Evolutionary conservation across 1,284 basidiomycete genomes (phyloP).

Genomic region (Pascua sp.): DNA sequence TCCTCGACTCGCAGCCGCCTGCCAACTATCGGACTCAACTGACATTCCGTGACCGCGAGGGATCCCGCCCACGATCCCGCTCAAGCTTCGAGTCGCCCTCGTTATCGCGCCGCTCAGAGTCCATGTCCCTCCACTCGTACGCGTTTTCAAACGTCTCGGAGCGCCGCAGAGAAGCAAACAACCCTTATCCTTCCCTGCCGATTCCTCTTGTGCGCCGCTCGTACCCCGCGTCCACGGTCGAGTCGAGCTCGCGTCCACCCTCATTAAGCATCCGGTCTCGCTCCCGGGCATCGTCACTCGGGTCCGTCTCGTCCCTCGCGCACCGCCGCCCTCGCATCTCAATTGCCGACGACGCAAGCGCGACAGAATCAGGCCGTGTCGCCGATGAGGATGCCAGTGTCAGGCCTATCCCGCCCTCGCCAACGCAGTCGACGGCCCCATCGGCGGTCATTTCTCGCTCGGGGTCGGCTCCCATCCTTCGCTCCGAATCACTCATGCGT

Average conservation of each 20-base stretch:
- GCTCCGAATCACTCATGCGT: constrained; percentile 10
- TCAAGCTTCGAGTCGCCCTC: constrained; percentile 22
- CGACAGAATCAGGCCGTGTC: constrained; percentile 48
- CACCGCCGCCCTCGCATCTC: constrained; percentile 13
- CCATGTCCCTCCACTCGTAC: constrained; percentile 41
- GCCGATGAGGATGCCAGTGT: constrained; percentile 87
- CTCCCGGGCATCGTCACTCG: constrained; percentile 29
- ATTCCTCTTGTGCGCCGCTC: constrained; percentile 25
- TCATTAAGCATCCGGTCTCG: constrained; percentile 26
- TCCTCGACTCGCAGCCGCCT: not conserved
- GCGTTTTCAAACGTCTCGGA: constrained; percentile 18
- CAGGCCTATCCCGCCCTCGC: constrained; percentile 79
- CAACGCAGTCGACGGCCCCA: constrained; percentile 52
- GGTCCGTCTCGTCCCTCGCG: constrained; percentile 19
- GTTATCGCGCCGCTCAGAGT: constrained; percentile 22
- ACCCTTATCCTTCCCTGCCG: constrained; percentile 45
- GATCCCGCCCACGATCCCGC: not conserved
- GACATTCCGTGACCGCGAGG: not conserved
- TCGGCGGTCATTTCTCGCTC: constrained; percentile 31
- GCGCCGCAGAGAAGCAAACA: constrained; percentile 36
- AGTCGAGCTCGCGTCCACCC: constrained; percentile 22
- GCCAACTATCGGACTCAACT: not conserved
- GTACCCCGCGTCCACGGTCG: constrained; percentile 27
- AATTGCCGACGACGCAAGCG: constrained; percentile 18
- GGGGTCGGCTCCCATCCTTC: constrained; percentile 11